Base-by-base conservation (phyloP, 2,329 filamentous ascomycete genomes). In the Verticillium albo-atrum region DNA sequence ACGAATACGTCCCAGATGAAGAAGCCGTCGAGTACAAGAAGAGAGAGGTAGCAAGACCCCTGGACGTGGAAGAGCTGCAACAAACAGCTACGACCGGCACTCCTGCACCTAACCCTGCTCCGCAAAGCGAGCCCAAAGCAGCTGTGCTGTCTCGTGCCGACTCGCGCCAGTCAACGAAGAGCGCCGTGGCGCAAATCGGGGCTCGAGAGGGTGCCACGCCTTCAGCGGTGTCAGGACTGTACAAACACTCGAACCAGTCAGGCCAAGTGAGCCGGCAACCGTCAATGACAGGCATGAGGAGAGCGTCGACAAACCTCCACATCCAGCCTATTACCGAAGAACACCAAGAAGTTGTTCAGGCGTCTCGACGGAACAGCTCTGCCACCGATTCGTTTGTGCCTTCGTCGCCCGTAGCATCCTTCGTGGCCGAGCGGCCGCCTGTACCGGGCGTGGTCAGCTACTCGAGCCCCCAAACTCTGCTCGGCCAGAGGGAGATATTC, bases 41-140 rank as follows among this genome's bases (percentile, higher is more conserved):
- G 6, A 52, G 75, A 55, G 88, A 92, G 67, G 68, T 74, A 4
- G 74, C 84, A 20, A 85, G 79, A 3, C 89, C 89, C 2, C 80
- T 92, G 20, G 78, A 89, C 60, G 71, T 91, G 1, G 76, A 83
- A 12, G 85, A 87, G 62, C 78, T 92, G 32, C 81, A 88, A 64
- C 85, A 89, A 71, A 89, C 88, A 17, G 79, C 85, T 2, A 74
- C 79, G 34, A 81, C 77, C 54, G 83, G 79, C 12, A 70, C 76
- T 2, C 79, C 79, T 3, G 71, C 74, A 6, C 72, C 77, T 72
- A 1, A 66, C 68, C 72, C 0, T 67, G 68, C 15, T 62, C 71
- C 23, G 25, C 51, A 53, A 15, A 28, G 17, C 27, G 51, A 53
- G 5, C 51, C 51, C 4, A 27, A 28, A 20, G 25, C 51, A 28